These are phyloP conservation scores for Vaccinium darrowii DNA, from an alignment of 148 eudicot genomes.

Conservation along the genomic window DNA sequence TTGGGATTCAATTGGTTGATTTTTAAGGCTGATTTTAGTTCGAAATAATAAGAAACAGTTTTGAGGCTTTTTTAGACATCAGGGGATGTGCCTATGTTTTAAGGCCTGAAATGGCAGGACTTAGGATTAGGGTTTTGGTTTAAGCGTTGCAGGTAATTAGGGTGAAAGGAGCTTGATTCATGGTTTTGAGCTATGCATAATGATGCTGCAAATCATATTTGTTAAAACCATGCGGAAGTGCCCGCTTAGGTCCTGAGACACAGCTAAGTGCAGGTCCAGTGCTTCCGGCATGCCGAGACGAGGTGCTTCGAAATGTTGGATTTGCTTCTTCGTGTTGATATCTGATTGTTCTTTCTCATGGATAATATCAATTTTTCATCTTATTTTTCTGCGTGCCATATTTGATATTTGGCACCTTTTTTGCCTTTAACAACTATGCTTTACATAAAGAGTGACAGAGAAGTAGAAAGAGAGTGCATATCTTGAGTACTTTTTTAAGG, in stretches of 20 bases:
- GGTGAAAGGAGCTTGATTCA: neutral
- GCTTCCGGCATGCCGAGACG: neutral
- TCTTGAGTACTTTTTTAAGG: neutral
- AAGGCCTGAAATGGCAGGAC: conserved; percentile 1
- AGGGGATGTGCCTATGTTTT: neutral
- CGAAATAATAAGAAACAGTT: neutral
- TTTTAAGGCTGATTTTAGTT: neutral
- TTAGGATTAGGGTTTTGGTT: neutral
- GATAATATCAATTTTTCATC: neutral
- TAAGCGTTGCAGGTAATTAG: neutral
- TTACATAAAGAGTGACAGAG: neutral
- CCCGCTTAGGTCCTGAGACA: neutral
- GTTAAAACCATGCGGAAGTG: neutral
- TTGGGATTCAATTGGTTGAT: neutral
- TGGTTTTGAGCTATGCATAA: neutral
- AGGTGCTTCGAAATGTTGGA: neutral
- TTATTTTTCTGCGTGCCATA: neutral
- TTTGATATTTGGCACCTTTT: neutral
- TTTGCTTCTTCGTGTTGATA: neutral
- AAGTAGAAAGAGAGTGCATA: neutral
- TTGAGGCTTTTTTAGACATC: neutral
- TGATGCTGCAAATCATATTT: neutral
- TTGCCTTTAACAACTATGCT: neutral
- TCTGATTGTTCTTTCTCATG: neutral
- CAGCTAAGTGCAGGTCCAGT: neutral